phyloP scores from a whole-genome alignment of 2,329 filamentous ascomycete species.

The Fusarium globosum region DNA sequence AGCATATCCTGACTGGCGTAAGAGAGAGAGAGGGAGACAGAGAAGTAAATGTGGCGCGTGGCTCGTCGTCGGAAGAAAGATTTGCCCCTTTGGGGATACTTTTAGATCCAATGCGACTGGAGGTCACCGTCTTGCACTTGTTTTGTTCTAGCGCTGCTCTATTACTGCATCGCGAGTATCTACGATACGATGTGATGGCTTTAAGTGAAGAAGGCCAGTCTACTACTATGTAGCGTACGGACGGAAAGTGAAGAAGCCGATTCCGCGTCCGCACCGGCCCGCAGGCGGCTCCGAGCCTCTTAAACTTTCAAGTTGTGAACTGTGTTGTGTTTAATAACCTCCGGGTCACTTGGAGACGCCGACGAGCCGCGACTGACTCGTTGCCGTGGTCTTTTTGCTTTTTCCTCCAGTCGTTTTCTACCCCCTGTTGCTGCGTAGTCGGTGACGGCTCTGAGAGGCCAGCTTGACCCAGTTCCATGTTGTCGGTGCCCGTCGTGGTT shows the following conservation, averaged over 20 bases:
- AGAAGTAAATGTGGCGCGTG: background rate
- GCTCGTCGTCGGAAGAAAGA: background rate
- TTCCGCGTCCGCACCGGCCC: constrained; percentile 42
- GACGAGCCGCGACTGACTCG: constrained; percentile 36
- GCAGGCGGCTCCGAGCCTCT: constrained; percentile 12
- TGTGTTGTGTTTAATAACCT: background rate
- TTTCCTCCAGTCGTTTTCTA: constrained; percentile 1
- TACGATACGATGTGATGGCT: background rate
- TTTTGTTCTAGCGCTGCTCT: constrained; percentile 11
- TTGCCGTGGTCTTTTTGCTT: constrained; percentile 22
- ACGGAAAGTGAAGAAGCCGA: constrained; percentile 37
- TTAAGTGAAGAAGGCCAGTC: background rate
- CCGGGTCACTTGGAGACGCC: background rate
- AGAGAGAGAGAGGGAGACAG: constrained; percentile 6
- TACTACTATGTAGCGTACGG: constrained; percentile 8
- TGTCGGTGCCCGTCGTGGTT: constrained; percentile 42
- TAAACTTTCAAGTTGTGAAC: background rate
- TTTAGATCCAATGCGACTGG: background rate
- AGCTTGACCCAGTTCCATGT: constrained; percentile 48
- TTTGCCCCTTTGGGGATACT: background rate
- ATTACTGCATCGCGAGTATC: background rate
- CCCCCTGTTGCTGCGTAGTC: constrained; percentile 9
- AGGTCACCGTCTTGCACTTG: background rate
- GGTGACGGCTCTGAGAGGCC: constrained; percentile 31
- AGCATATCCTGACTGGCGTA: constrained; percentile 14